phyloP scores from a whole-genome alignment of 345 rosid species.

The Excoecaria cochinchinensis region DNA sequence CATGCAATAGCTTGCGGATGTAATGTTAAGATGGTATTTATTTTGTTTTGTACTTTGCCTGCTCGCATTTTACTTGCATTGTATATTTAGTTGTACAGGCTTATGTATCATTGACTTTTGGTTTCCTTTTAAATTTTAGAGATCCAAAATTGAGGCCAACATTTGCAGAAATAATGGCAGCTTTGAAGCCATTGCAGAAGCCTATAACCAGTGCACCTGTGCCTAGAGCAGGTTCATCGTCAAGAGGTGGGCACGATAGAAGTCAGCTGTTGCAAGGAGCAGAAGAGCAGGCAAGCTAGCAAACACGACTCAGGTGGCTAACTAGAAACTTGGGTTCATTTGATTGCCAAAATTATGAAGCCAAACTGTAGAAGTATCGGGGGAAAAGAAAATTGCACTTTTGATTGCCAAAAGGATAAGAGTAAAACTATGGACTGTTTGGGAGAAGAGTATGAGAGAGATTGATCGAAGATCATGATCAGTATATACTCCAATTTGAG shows the following conservation, averaged over 20 bases:
- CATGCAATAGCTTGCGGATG: background rate
- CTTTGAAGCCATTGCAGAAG: slow-evolving; percentile 82
- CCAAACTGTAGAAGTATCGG: slow-evolving; percentile 15
- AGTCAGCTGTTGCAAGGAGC: slow-evolving; percentile 21
- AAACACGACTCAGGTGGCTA: background rate
- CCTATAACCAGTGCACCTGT: slow-evolving; percentile 47
- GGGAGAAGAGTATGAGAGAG: slow-evolving; percentile 3
- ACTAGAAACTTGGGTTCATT: background rate
- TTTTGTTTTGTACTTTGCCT: background rate
- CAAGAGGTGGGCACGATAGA: slow-evolving; percentile 19
- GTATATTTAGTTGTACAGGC: background rate
- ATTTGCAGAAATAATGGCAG: slow-evolving; percentile 84
- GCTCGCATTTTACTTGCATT: background rate
- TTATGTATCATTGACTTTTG: slow-evolving; percentile 16
- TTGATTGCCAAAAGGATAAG: background rate
- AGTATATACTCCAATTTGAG: slow-evolving; percentile 20
- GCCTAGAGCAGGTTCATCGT: slow-evolving; percentile 39
- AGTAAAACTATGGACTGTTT: slow-evolving; percentile 1
- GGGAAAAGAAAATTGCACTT: slow-evolving; percentile 4
- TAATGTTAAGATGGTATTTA: background rate
- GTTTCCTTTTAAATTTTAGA: slow-evolving; percentile 32
- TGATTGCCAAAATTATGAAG: slow-evolving; percentile 11
- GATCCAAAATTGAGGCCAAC: slow-evolving; percentile 87
- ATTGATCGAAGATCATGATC: slow-evolving; percentile 24
- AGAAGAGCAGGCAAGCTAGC: slow-evolving; percentile 26